phyloP scores from a whole-genome alignment of 2,329 filamentous ascomycete species.

The Pezicula neosporulosa region DNA sequence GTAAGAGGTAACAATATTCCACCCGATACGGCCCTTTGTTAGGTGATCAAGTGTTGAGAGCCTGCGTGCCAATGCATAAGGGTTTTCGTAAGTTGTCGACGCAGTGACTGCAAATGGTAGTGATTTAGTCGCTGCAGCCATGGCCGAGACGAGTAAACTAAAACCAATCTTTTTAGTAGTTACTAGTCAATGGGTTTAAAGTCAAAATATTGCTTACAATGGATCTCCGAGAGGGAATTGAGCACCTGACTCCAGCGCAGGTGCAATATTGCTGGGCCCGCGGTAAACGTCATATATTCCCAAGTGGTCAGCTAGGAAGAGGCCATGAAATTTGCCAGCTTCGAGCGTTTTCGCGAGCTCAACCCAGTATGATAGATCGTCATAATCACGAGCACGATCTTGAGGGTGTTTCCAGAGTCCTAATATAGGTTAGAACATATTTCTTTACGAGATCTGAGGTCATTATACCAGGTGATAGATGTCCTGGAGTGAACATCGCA shows the following conservation, averaged over 20 bases:
- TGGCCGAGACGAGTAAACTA: conserved; percentile 48
- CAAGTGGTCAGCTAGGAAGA: conserved; percentile 63
- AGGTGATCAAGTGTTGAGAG: conserved; percentile 64
- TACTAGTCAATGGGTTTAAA: conserved; percentile 33
- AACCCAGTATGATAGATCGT: conserved; percentile 57
- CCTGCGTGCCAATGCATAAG: conserved; percentile 60
- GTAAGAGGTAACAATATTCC: conserved; percentile 61
- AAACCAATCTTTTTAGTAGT: not conserved
- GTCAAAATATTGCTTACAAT: conserved; percentile 37
- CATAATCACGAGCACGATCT: conserved; percentile 57
- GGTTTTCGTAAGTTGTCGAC: conserved; percentile 63
- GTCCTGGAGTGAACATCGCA: conserved; percentile 60
- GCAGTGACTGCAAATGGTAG: conserved; percentile 64
- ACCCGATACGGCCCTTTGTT: conserved; percentile 54
- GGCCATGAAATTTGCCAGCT: conserved; percentile 55
- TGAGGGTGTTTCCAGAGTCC: conserved; percentile 43
- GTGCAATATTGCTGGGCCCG: conserved; percentile 61
- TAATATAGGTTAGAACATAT: conserved; percentile 39
- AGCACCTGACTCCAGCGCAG: conserved; percentile 53
- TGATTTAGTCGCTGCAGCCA: conserved; percentile 62
- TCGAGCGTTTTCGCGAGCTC: conserved; percentile 59
- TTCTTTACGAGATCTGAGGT: not conserved
- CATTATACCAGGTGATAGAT: conserved; percentile 55
- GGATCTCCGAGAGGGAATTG: conserved; percentile 69
- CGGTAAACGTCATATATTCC: conserved; percentile 49